Conservation (phyloP, 768 basidiomycete species). For the Goffeauzyma gilvescens region DNA sequence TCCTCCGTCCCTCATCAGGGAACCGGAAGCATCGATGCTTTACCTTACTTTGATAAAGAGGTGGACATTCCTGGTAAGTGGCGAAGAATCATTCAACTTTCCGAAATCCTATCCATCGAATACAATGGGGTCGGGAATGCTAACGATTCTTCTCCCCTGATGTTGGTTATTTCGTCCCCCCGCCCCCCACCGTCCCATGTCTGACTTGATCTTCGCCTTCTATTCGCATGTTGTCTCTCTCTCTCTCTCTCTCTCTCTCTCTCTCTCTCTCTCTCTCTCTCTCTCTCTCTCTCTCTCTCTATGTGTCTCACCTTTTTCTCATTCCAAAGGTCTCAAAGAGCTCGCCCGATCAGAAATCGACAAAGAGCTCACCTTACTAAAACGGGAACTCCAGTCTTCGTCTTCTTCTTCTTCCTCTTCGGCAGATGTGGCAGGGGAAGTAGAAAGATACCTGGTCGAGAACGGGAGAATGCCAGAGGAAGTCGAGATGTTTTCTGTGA, state of each 20-base stretch:
- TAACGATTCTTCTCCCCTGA: not conserved
- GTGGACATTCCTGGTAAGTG: conserved; percentile 45
- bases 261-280: not conserved
- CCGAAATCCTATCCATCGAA: not conserved
- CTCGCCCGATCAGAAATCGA: conserved; percentile 24
- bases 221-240: not conserved
- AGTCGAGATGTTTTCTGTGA: conserved; percentile 23
- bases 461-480: conserved; percentile 24
- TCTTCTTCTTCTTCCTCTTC: no score
- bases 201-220: no score
- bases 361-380: conserved; percentile 26
- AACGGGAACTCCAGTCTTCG: no score
- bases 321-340: conserved; percentile 14
- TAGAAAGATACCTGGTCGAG: conserved; percentile 14
- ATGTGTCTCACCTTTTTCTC: not conserved
- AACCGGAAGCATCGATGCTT: conserved; percentile 50
- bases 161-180: no score
- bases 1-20: no score
- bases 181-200: no score
- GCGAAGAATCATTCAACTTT: not conserved
- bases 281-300: not conserved
- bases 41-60: conserved; percentile 91
- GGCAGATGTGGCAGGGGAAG: no score
- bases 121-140: not conserved
- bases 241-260: not conserved